Percentiles rank a stretch among this genome's conserved stretches.
These are phyloP conservation scores for Lachancea nothofagi DNA, from an alignment of 805 yeast genomes.

Conservation along the genomic window DNA sequence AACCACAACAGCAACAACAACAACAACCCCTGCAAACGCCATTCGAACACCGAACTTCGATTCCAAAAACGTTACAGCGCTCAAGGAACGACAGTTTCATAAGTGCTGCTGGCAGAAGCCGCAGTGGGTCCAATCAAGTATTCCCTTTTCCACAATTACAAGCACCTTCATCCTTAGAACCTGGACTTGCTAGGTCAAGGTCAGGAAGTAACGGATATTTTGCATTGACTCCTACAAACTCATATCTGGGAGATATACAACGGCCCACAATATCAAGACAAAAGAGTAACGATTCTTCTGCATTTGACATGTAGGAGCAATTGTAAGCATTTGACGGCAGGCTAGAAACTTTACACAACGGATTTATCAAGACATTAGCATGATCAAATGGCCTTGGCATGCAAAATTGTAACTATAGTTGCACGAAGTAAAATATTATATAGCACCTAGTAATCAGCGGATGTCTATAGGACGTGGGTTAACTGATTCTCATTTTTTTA, in stretches of 20 bases:
- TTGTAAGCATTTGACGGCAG: too few species aligned
- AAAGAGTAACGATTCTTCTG: slow-evolving; percentile 5
- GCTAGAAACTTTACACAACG: too few species aligned
- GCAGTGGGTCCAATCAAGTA: slow-evolving; percentile 24
- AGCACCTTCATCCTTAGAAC: slow-evolving; percentile 5
- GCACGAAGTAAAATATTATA: too few species aligned
- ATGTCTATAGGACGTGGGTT: too few species aligned
- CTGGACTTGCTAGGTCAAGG: slow-evolving; percentile 17
- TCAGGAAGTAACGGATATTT: slow-evolving; percentile 20
- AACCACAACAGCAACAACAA: neutral
- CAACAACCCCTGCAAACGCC: slow-evolving; percentile 6
- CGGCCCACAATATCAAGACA: slow-evolving; percentile 5
- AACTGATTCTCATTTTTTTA: too few species aligned
- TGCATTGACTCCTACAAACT: slow-evolving; percentile 19
- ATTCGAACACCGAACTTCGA: slow-evolving; percentile 7
- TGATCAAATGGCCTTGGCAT: too few species aligned
- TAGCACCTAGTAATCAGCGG: too few species aligned
- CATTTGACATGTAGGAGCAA: slow-evolving; percentile 6
- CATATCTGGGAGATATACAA: slow-evolving; percentile 6
- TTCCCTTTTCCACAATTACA: slow-evolving; percentile 11
- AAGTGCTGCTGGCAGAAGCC: slow-evolving; percentile 16
- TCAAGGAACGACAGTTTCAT: slow-evolving; percentile 15
- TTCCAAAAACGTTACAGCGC: slow-evolving; percentile 10
- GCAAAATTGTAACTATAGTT: too few species aligned
- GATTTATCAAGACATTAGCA: too few species aligned